Evolutionary conservation across 768 basidiomycete species (phyloP).

Genomic region (Russula sp.): DNA sequence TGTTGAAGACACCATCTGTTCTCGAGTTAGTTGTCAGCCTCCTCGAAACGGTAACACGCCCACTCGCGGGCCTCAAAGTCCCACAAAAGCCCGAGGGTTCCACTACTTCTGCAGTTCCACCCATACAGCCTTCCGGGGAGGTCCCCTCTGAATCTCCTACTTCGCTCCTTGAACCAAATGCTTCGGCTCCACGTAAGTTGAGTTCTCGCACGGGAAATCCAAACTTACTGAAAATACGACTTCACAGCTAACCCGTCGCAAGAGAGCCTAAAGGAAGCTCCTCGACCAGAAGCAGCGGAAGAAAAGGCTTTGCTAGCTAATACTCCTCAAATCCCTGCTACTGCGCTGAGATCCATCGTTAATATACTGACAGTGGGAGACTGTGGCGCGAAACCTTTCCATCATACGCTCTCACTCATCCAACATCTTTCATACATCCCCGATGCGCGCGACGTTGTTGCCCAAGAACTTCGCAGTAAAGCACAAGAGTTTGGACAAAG

Average conservation of each 20-base stretch:
- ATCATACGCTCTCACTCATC: constrained; percentile 85
- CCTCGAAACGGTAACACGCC: constrained; percentile 83
- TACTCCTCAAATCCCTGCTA: constrained; percentile 80
- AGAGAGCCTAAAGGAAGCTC: constrained; percentile 23
- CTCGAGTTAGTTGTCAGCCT: constrained; percentile 90
- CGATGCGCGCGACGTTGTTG: constrained; percentile 82
- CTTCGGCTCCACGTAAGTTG: constrained; percentile 14
- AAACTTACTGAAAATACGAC: not conserved
- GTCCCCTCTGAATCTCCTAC: constrained; percentile 17
- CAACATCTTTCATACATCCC: constrained; percentile 88
- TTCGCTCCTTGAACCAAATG: constrained; percentile 2
- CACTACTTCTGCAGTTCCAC: not conserved
- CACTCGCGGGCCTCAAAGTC: constrained; percentile 61
- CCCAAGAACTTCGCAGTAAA: constrained; percentile 77
- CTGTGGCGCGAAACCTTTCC: constrained; percentile 95
- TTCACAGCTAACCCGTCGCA: constrained; percentile 26
- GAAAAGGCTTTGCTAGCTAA: constrained; percentile 53
- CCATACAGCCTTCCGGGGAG: constrained; percentile 3
- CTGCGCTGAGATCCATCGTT: constrained; percentile 85
- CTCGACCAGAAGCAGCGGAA: constrained; percentile 26
- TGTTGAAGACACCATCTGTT: constrained; percentile 83
- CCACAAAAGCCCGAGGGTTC: constrained; percentile 32
- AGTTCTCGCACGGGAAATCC: not conserved
- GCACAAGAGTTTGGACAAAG: constrained; percentile 83
- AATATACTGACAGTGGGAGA: constrained; percentile 98